Percentiles rank a stretch among this genome's conserved stretches.
Evolutionary conservation across 2,329 filamentous ascomycete genomes (phyloP).

Genomic region (Neofusicoccum umdonicola): DNA sequence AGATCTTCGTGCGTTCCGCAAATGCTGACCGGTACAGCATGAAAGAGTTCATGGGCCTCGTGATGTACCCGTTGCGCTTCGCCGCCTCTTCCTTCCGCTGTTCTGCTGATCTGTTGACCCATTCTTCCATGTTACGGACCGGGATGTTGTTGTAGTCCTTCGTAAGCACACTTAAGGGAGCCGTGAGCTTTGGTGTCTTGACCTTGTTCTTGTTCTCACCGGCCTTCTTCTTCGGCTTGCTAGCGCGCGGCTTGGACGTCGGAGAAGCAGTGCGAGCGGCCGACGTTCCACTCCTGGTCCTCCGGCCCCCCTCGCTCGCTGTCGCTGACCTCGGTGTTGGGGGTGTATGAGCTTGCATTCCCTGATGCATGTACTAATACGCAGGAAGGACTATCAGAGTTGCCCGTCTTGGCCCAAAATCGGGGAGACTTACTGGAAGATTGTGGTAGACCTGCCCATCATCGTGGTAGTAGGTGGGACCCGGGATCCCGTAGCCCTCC

Average conservation of each 20-base stretch:
- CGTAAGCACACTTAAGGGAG: conserved; percentile 70
- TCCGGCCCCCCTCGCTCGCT: conserved; percentile 39
- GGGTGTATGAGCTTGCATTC: conserved; percentile 34
- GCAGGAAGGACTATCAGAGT: not conserved
- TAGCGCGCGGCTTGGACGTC: not conserved
- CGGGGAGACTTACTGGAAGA: conserved; percentile 25
- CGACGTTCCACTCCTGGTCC: conserved; percentile 37
- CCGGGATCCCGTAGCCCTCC: conserved; percentile 31
- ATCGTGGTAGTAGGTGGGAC: conserved; percentile 27
- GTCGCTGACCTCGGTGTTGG: conserved; percentile 46
- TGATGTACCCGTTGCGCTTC: conserved; percentile 73
- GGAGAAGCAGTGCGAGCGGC: conserved; percentile 15
- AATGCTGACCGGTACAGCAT: conserved; percentile 96
- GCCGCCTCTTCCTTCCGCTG: conserved; percentile 66
- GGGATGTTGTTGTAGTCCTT: conserved; percentile 60
- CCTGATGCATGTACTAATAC: conserved; percentile 26
- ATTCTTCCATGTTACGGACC: conserved; percentile 74
- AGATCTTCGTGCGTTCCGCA: conserved; percentile 79
- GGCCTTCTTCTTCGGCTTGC: conserved; percentile 33
- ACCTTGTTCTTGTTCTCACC: conserved; percentile 43
- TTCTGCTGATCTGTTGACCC: conserved; percentile 70
- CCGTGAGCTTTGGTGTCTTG: conserved; percentile 56
- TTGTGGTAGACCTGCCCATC: conserved; percentile 26
- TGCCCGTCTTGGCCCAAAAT: not conserved
- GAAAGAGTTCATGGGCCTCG: conserved; percentile 95